Conservation (phyloP, 768 basidiomycete species). For the Hortiboletus campestris region DNA sequence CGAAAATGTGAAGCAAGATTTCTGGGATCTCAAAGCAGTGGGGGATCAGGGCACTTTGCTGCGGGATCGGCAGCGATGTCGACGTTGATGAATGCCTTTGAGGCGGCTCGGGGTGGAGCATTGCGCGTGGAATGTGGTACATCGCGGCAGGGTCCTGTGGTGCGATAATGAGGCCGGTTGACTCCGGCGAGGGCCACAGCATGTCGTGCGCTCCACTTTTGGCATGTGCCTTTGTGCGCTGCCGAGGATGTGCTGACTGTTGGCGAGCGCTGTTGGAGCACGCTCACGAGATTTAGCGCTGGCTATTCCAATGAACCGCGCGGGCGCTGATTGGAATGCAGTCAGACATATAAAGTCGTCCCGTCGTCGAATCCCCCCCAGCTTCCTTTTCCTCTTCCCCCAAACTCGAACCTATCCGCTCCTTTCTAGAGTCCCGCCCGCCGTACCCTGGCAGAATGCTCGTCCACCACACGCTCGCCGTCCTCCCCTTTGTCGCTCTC, state of each 20-base stretch:
- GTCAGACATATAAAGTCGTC: constrained; percentile 19
- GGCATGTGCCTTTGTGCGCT: neutral
- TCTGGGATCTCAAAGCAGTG: constrained; percentile 21
- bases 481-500: constrained; percentile 18
- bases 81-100: neutral
- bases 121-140: neutral
- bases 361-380: constrained; percentile 5
- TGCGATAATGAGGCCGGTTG: neutral
- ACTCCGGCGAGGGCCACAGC: neutral
- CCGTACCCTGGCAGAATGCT: constrained; percentile 14
- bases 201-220: neutral
- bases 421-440: constrained; percentile 18
- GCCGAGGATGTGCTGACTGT: neutral
- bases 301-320: neutral
- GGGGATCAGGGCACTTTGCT: neutral
- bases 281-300: constrained; percentile 1
- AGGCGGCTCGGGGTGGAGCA: neutral
- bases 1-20: constrained; percentile 16
- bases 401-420: constrained; percentile 20
- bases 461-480: constrained; percentile 8
- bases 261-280: neutral
- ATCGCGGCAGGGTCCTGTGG: neutral
- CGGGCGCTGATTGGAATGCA: constrained; percentile 17
- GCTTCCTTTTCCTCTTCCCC: constrained; percentile 2
- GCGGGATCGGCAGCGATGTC: neutral